Base-by-base conservation (phyloP, 2,329 filamentous ascomycete species). In the Emmonsia crescens region DNA sequence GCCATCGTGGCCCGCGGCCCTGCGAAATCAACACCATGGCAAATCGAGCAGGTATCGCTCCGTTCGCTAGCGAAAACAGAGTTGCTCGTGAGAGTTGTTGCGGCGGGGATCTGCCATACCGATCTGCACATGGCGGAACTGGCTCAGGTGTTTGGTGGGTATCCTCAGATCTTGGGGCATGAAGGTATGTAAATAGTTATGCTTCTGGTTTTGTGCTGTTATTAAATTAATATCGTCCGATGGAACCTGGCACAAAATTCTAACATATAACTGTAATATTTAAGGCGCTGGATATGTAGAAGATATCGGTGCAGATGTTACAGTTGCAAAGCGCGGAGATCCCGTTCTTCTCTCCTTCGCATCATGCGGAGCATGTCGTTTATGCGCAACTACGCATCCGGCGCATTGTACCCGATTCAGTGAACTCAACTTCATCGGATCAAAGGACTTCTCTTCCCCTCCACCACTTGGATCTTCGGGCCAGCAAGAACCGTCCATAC, bases 211-310 rank as follows among this genome's bases (percentile, higher is more conserved):
- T 40, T 36, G 5, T 36, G 33, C 9, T 33, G 38, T 9, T n/a
- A 54, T 54, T 36, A 10, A 54, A 2, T 21, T 27, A 12, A 49
- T 49, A n/a, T 12, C 24, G 9, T 49, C 24, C 8, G n/a, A 49
- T 21, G 46, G 9, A 49, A 10, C 19, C 24, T 2, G 1, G 2
- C 19, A n/a, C n/a, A 12, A 49, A 9, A 49, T 10, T 10, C 46
- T 19, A 5, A 46, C 5, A 14, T 51, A 42, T 54, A 4, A 57
- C 9, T 40, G 14, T 10, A 42, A 42, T 36, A n/a, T n/a, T n/a
- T n/a, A 24, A 74, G 81, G 81, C 72, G 74, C 79, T 2, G 82
- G 82, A 0, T 77, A 80, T 58, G 79, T 84, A 19, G 72, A 75
- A 60, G 68, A 74, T 61, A 72, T 77, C 49, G 80, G 79, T 9